Evolutionary conservation across 192 early-diverging fungal species (phyloP), one percentile per base, ranked within the genome.

Genomic region (Podila epicladia): DNA sequence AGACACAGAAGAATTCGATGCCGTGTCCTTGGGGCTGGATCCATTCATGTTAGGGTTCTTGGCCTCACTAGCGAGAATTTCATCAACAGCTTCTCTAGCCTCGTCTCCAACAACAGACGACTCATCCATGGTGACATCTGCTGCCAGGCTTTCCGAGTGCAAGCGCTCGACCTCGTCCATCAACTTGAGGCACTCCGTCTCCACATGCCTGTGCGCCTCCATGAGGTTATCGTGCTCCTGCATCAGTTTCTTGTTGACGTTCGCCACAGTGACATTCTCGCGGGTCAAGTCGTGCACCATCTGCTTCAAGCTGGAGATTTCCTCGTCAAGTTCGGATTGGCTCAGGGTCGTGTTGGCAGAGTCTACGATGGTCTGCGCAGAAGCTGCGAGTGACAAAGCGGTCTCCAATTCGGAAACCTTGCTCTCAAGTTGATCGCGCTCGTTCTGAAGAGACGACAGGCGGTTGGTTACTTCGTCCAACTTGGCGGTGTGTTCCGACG

Each of bases 111-210:
- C 28, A 0, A 50, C 50, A 11, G 35, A 37, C 9, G 66, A 35
- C 8, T 24, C 61, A 24, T 61, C 62, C 13, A 37, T 61, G 37
- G 67, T 31, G 1, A 59, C 51, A 33, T 59, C 70, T 0, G 62
- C 55, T n/a, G 71, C 71, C 20, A 85, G 48, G 58, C 82, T 80
- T 65, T 93, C 92, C 0, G 84, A 70, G 61, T 88, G 89, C 49
- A 95, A 77, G 71, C 86, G 83, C 69, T 95, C 93, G 33, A 93
- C 88, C 73, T 95, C 93, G 28, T 93, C 92, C 73, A 92, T 89
- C 45, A 93, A 74, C 64, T 92, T 90, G 48, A 92, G 85, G 70
- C 92, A 91, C 82, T 93, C 92, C 9, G 84, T 88, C 69, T 95
- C 93, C 24, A 92, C 85, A 67, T 90, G 89, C 48, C 87, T 85